Evolutionary conservation across 805 yeast genomes (phyloP), one percentile per base, ranked within the genome.

Genomic region (Pichia occidentalis): DNA sequence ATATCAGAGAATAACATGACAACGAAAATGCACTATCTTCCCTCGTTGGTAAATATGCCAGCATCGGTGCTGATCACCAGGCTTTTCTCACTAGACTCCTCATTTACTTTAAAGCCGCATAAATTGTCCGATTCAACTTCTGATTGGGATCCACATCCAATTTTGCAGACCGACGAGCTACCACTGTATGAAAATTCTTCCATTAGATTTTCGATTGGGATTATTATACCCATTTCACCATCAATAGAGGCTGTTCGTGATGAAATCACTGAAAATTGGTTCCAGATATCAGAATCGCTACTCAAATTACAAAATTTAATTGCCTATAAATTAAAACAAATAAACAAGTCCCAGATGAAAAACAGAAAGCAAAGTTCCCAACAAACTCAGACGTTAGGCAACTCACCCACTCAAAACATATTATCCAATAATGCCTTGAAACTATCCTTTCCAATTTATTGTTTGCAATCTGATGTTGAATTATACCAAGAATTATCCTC

Each of bases 251-350:
- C 42, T 12, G 43, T 67, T 10, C 60, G 60, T 25, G 74, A 69
- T 26, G 61, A 68, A 4, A 47, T 74, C 9, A 60, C 70, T 20
- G 65, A 67, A 43, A 70, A 71, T 46, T 74, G 79, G 79, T 57
- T 59, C 9, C 73, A 65, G 36, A 56, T 71, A 11, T 54, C 69
- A 10, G 65, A 59, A 36, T 67, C 59, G 27, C 43, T 71, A 21
- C 51, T 67, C 2, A 41, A 57, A 1, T 48, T 70, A 7, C 75
- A 72, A 47, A 58, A 56, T 31, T 36, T 57, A n/a, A 57, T 70
- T 11, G 50, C 59, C 21, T 54, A 63, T 39, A 69, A 67, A 41
- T 50, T 71, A 29, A 51, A 61, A 4, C 32, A 42, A 17, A 22
- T n/a, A 27, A 44, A 19, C 23, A 23, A 14, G 11, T 12, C 25